Evolutionary conservation across 2,329 filamentous ascomycete species (phyloP).

Genomic region (Penicillium sp.): DNA sequence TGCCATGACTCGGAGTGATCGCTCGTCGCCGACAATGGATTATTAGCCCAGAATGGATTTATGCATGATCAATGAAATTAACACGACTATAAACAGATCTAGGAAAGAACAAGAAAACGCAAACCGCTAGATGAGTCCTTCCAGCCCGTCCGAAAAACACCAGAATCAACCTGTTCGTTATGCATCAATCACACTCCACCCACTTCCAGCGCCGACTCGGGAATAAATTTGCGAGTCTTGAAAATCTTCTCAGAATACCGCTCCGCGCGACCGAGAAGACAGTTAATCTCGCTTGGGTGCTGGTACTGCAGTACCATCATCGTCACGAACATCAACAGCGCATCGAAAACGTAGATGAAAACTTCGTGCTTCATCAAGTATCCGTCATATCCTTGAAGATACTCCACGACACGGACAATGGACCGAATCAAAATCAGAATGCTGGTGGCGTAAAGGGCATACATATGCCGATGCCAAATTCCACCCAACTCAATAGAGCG

Average conservation of each 20-base stretch:
- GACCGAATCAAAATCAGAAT: slow-evolving; percentile 31
- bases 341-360: slow-evolving; percentile 36
- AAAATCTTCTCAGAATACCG: slow-evolving; percentile 17
- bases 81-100: no score
- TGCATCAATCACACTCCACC: neutral
- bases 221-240: slow-evolving; percentile 14
- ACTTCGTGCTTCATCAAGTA: slow-evolving; percentile 32
- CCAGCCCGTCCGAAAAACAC: no score
- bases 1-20: slow-evolving; percentile 29
- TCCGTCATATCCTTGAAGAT: slow-evolving; percentile 30
- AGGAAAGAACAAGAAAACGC: no score
- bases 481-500: slow-evolving; percentile 17
- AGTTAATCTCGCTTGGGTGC: slow-evolving; percentile 27
- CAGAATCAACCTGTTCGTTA: neutral
- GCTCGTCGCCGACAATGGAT: slow-evolving; percentile 32
- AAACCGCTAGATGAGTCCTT: no score
- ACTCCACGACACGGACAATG: slow-evolving; percentile 33
- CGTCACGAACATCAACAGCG: slow-evolving; percentile 29
- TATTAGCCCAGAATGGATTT: no score
- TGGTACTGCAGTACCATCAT: slow-evolving; percentile 24
- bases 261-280: slow-evolving; percentile 21
- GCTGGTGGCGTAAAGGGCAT: slow-evolving; percentile 27
- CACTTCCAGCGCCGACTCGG: slow-evolving; percentile 6
- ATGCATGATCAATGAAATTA: neutral
- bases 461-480: slow-evolving; percentile 40